phyloP scores from a whole-genome alignment of 371 early-diverging fungal species.

The Catenaria anguillulae region DNA sequence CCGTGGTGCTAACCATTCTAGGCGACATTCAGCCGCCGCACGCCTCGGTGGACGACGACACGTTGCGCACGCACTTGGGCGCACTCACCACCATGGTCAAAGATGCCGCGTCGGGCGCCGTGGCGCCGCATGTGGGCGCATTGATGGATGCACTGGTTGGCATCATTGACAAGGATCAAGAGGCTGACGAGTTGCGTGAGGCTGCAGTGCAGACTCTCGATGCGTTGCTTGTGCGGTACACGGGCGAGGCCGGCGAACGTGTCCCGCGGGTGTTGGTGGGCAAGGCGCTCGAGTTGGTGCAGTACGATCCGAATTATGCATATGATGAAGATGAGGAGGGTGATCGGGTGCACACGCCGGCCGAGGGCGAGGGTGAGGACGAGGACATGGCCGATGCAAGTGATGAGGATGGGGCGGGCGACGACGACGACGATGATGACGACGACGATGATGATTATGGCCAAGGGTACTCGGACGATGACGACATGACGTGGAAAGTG shows the following conservation, averaged over 20 bases:
- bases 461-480: slow-evolving; percentile 49
- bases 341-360: slow-evolving; percentile 28
- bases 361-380: slow-evolving; percentile 51
- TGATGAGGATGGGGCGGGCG: slow-evolving; percentile 17
- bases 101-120: no score
- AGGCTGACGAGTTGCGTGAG: slow-evolving; percentile 69
- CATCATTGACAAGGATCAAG: slow-evolving; percentile 41
- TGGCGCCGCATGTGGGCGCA: slow-evolving; percentile 33
- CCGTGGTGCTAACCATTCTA: no score
- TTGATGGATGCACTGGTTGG: slow-evolving; percentile 7
- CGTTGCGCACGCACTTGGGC: no score
- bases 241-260: slow-evolving; percentile 44
- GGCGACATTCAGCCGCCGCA: no score
- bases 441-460: slow-evolving; percentile 39
- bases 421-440: slow-evolving; percentile 48
- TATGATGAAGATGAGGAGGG: slow-evolving; percentile 59
- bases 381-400: slow-evolving; percentile 8
- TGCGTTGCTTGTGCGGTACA: slow-evolving; percentile 60
- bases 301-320: slow-evolving; percentile 80
- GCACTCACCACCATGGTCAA: no score
- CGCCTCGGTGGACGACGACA: no score
- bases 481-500: slow-evolving; percentile 82
- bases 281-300: slow-evolving; percentile 48
- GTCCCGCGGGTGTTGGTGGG: slow-evolving; percentile 39
- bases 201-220: slow-evolving; percentile 44